Base-by-base conservation (phyloP, 2,329 filamentous ascomycete genomes). In the Dothideomycetidae sp. region DNA sequence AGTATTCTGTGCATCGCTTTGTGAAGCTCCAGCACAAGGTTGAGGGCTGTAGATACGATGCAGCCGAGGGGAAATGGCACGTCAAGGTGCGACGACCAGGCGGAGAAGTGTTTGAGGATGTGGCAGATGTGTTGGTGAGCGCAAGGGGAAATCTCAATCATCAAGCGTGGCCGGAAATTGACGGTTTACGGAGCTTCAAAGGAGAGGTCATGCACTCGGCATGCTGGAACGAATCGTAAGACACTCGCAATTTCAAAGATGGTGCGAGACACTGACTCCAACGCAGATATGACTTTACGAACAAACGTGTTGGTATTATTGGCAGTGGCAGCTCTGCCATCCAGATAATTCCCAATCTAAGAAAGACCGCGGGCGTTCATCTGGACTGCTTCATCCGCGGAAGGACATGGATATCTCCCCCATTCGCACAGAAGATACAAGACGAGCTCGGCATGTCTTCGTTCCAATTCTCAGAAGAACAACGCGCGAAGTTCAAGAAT, bases 191-290 rank as follows among this genome's bases (percentile, higher is more conserved):
- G 2, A 55, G 53, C n/a, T 78, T 73, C 53, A 52, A 61, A 36
- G 72, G 71, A 5, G 48, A 54, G 5, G 51, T 73, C 3, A 59
- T 73, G 30, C 72, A 77, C 48, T 68, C 68, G 0, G 66, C 72
- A 1, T 58, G 62, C 26, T 78, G 70, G 70, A 62, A 69, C 1
- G 51, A 66, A 4, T 58, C 63, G 33, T 45, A 31, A 23, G 40
- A 15, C 18, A 7, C 12, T 15, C 23, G 15, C 29, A 26, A 12
- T n/a, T 52, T 71, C 5, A 49, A 49, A 2, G 62, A 54, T 15
- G 62, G 63, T 4, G 50, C 74, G n/a, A 64, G 75, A 12, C 10
- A 33, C 30, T 35, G 11, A 49, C 49, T 5, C 7, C 11, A 4
- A 5, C 11, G 21, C 37, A 40, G 41, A 26, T 42, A 50, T 37